These are phyloP conservation scores for Sugiyamaella paludigena DNA, from an alignment of 1,139 yeast species.

Conservation along the genomic window DNA sequence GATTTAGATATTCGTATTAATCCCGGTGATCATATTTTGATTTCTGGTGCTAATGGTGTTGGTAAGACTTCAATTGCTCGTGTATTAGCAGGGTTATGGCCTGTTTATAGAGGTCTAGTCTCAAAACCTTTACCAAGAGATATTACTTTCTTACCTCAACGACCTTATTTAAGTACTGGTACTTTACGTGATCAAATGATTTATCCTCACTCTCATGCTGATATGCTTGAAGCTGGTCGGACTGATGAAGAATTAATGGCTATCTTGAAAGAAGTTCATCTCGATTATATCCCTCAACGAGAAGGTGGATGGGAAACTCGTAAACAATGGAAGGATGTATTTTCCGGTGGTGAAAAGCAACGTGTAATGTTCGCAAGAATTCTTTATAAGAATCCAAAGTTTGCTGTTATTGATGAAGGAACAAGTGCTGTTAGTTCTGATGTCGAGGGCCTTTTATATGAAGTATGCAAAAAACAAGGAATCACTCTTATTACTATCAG, in stretches of 20 bases:
- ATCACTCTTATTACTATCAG: conserved; percentile 82
- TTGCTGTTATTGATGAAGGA: conserved; percentile 86
- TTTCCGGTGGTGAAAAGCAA: conserved; percentile 95
- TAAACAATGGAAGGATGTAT: conserved; percentile 86
- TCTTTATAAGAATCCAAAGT: conserved; percentile 74
- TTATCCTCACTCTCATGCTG: conserved; percentile 76
- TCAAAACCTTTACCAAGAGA: conserved; percentile 77
- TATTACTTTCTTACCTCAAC: conserved; percentile 75
- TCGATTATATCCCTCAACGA: conserved; percentile 69
- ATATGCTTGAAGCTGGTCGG: conserved; percentile 69
- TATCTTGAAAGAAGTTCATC: conserved; percentile 70
- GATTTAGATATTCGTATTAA: conserved; percentile 63
- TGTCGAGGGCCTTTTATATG: conserved; percentile 86
- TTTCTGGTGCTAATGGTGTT: conserved; percentile 83
- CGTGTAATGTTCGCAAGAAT: conserved; percentile 87
- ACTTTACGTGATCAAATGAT: conserved; percentile 84
- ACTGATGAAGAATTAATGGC: conserved; percentile 68
- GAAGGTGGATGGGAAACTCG: conserved; percentile 60
- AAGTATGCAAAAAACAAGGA: conserved; percentile 62
- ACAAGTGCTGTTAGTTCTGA: conserved; percentile 92
- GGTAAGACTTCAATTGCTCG: conserved; percentile 89
- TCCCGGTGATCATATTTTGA: conserved; percentile 68
- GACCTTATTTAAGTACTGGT: conserved; percentile 74
- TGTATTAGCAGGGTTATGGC: conserved; percentile 88
- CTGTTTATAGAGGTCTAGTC: conserved; percentile 75